Evolutionary conservation across 257 asterid genomes (phyloP), one percentile per base, ranked within the genome.

Genomic region (Lycium barbarum): DNA sequence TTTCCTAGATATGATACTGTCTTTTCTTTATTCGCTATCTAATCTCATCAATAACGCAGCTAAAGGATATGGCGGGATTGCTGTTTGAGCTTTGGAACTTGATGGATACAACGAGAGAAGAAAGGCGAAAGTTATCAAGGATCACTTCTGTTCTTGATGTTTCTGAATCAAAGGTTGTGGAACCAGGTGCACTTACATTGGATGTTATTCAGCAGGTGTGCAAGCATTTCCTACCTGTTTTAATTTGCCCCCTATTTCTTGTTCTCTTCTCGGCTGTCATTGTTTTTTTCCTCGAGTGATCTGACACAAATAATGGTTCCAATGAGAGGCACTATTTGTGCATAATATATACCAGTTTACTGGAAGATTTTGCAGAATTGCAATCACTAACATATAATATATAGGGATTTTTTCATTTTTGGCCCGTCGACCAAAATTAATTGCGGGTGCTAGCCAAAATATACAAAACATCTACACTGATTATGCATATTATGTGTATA

Each of bases 51-150:
- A 76, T 59, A 68, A 61, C 91, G 90, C 97, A 96, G 99, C 91
- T 96, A 80, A 96, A 93, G 87, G 98, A 95, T 65, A 92, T 93
- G 73, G 90, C 93, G 63, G 90, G 90, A 20, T 90, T 95, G 51
- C 93, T 96, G 47, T 92, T 72, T 85, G 95, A 93, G 82, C 98
- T 96, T 55, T 96, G 99, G 98, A 93, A 90, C 86, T 89, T 96
- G 90, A 93, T 96, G 98, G 98, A 94, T 88, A 85, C 94, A 67
- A 85, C 88, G 18, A 90, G 83, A 84, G 95, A 91, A 84, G 99
- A 95, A 86, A 93, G 86, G 86, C 84, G 81, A 18, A 87, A 85
- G 86, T 92, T 96, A 87, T 87, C 90, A 67, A 89, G 86, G 85
- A 87, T 91, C 76, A 95, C 86, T 85, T 92, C 94, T 4, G 80